Base-by-base conservation (phyloP, 768 basidiomycete species). In the Hortiboletus flavorubellus region DNA sequence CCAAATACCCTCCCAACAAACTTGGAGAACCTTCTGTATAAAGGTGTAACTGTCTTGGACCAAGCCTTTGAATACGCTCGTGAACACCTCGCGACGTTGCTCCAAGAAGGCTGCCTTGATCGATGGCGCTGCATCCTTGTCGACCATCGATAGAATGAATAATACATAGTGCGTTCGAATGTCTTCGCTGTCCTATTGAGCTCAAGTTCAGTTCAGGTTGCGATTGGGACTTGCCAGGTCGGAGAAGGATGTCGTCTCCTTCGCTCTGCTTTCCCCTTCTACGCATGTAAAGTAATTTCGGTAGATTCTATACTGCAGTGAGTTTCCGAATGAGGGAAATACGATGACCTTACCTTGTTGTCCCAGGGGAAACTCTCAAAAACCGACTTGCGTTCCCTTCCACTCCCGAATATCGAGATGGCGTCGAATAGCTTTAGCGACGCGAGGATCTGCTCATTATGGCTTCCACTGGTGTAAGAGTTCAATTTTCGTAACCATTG, bases 351-450 rank as follows among this genome's bases (percentile, higher is more conserved):
- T 46, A 85, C 91, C 77, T 91, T 92, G 31, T 79, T 76, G 54
- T 89, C 89, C 91, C 91, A 93, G 7, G 82, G 80, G 69, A 93
- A 90, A 0, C 76, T 76, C 51, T 91, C 90, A 29, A 86, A 68
- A 2, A 89, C 75, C 0, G 74, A 63, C 58, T 81, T 86, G 48
- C 80, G 77, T 58, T 91, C 88, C 23, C 78, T 71, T 16, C 89
- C 87, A 23, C 86, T 79, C 2, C 78, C 85, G 64, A 87, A 91
- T 0, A 68, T 65, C 2, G 86, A 84, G 61, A 91, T 76, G 0
- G 73, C 70, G 55, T 82, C 78, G 64, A 83, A 84, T 16, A 91
- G 66, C 60, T 84, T 87, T 53, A 93, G 69, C 0, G 86, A 80
- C 0, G 80, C 78, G 8, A 93, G 74, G 26, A 86, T 80, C 10